Evolutionary conservation across 108 stramenopile genomes (phyloP), one percentile per base, ranked within the genome.

Genomic region (Fragilaria crotonensis): DNA sequence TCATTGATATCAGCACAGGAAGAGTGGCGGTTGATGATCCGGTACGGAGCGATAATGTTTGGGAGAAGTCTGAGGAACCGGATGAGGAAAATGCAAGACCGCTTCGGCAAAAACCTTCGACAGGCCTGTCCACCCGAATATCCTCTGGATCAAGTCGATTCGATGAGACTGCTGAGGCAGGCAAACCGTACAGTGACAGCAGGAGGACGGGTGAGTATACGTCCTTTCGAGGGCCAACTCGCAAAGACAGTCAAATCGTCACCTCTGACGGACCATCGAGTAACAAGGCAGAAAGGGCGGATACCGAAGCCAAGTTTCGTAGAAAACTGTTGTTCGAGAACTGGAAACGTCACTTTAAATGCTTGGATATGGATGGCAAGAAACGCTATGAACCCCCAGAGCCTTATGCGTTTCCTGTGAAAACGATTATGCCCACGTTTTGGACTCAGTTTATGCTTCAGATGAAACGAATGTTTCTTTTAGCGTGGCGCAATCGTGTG

Each of bases 1-100:
- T 76, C 0, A 76, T 76, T 61, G 75, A 76, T 33, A 64, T 76
- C 25, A 62, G 60, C 21, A 52, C 57, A 31, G 75, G 75, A 21
- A n/a, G n/a, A n/a, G n/a, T n/a, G n/a, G n/a, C n/a, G n/a, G n/a
- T n/a, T n/a, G n/a, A n/a, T n/a, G n/a, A n/a, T n/a, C n/a, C n/a
- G n/a, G n/a, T n/a, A n/a, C n/a, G n/a, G n/a, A n/a, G n/a, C n/a
- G n/a, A n/a, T n/a, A n/a, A n/a, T n/a, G n/a, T n/a, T n/a, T n/a
- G n/a, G n/a, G n/a, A n/a, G n/a, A n/a, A n/a, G n/a, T n/a, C n/a
- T n/a, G n/a, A n/a, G n/a, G n/a, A n/a, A n/a, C n/a, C n/a, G n/a
- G n/a, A n/a, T n/a, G n/a, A n/a, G n/a, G n/a, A n/a, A n/a, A n/a
- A n/a, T n/a, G n/a, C n/a, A n/a, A n/a, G n/a, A n/a, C n/a, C n/a